phyloP scores from a whole-genome alignment of 225 moss, liverwort and hornwort species.

The Neckera pumila region DNA sequence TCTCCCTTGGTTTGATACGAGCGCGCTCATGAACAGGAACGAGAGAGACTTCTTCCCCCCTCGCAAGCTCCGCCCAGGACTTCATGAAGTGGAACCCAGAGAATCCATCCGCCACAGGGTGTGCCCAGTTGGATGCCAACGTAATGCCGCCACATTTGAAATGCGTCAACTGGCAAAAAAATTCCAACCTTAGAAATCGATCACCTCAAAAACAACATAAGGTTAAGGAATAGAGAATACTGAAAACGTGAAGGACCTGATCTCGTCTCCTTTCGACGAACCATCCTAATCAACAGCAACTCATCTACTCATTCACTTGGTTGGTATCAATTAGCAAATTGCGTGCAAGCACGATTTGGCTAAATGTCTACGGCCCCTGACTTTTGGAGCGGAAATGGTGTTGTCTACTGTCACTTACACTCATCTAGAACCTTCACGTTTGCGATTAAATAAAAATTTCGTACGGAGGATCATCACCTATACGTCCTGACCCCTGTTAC shows the following conservation, averaged over 20 bases:
- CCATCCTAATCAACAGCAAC: neutral
- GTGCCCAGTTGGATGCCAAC: constrained; percentile 21
- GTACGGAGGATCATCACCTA: neutral
- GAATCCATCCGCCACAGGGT: constrained; percentile 16
- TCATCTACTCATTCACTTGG: neutral
- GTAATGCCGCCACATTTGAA: constrained; percentile 37
- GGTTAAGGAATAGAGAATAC: no score
- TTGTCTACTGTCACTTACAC: neutral
- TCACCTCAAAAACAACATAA: neutral
- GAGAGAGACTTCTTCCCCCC: neutral
- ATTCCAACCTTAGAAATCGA: neutral
- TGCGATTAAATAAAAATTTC: neutral
- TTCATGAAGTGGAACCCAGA: constrained; percentile 30
- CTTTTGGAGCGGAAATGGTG: neutral
- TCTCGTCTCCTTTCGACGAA: neutral
- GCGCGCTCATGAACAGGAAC: constrained; percentile 6
- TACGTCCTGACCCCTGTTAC: no score
- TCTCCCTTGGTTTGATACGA: neutral
- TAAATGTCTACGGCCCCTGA: neutral
- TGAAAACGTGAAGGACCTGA: neutral
- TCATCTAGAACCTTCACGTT: neutral
- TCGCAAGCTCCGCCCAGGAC: constrained; percentile 34
- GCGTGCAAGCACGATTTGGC: neutral
- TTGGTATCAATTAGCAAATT: neutral
- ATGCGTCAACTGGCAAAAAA: constrained; percentile 14